Evolutionary conservation across 495 filamentous ascomycete species (phyloP).

Genomic region (Clavariopsis aquatica): DNA sequence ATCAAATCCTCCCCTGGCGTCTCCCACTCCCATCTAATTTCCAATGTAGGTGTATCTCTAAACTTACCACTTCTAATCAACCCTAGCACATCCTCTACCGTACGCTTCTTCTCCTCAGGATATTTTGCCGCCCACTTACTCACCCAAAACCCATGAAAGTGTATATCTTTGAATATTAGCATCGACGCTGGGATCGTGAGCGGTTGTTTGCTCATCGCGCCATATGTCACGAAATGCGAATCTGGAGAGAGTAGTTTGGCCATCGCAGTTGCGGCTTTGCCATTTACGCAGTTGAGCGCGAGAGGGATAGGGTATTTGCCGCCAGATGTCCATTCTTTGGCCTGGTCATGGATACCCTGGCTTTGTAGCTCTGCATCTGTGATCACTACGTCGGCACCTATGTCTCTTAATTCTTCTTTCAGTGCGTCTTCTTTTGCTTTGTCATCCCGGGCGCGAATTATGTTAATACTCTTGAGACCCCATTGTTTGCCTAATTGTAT

Average conservation of each 20-base stretch:
- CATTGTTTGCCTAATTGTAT: slow-evolving; percentile 81
- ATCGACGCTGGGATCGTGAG: slow-evolving; percentile 73
- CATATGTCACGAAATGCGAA: slow-evolving; percentile 86
- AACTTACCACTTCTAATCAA: slow-evolving; percentile 74
- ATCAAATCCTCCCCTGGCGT: slow-evolving; percentile 59
- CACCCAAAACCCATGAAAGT: slow-evolving; percentile 92
- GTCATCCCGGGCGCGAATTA: slow-evolving; percentile 69
- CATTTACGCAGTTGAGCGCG: slow-evolving; percentile 94
- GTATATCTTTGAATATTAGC: slow-evolving; percentile 86
- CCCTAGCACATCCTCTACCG: slow-evolving; percentile 77
- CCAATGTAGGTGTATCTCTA: slow-evolving; percentile 74
- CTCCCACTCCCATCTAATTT: slow-evolving; percentile 78
- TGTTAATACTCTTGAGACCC: slow-evolving; percentile 85
- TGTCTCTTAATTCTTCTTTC: slow-evolving; percentile 64
- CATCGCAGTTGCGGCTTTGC: slow-evolving; percentile 71
- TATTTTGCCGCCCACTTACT: slow-evolving; percentile 81
- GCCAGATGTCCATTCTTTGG: slow-evolving; percentile 69
- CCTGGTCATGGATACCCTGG: slow-evolving; percentile 60
- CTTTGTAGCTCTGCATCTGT: slow-evolving; percentile 75
- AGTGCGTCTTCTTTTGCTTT: slow-evolving; percentile 66
- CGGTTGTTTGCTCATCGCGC: slow-evolving; percentile 88
- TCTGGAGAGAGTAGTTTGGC: slow-evolving; percentile 64
- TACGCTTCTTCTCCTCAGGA: slow-evolving; percentile 70
- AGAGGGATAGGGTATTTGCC: slow-evolving; percentile 69
- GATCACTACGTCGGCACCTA: slow-evolving; percentile 80